phyloP scores from a whole-genome alignment of 2,329 filamentous ascomycete genomes.

The Aureobasidium sp. region DNA sequence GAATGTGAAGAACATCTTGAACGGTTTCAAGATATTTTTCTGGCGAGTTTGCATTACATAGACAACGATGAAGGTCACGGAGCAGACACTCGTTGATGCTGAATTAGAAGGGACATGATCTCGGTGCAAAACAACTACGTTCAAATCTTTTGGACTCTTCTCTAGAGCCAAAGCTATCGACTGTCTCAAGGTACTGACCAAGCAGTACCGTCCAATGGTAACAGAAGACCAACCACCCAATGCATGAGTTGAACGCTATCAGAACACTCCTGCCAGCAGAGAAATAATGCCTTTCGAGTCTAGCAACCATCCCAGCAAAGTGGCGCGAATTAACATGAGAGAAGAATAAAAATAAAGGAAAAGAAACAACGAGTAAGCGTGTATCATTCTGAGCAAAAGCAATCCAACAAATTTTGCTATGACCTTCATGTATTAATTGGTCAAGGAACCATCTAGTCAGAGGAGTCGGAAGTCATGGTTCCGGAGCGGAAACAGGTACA shows the following conservation, averaged over 20 bases:
- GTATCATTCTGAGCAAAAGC: constrained; percentile 10
- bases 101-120: neutral
- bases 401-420: neutral
- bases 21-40: neutral
- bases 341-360: neutral
- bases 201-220: neutral
- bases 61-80: neutral
- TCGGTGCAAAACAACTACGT: neutral
- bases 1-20: neutral
- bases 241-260: constrained; percentile 9
- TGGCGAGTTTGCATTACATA: neutral
- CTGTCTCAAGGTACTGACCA: neutral
- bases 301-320: neutral
- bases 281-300: constrained; percentile 3
- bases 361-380: neutral
- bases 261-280: constrained; percentile 7
- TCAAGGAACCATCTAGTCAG: neutral
- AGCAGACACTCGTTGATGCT: neutral
- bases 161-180: neutral
- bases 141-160: neutral
- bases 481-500: neutral
- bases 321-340: neutral
- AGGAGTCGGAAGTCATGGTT: neutral
- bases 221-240: neutral
- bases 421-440: neutral